These are phyloP conservation scores for Aspergillus ostianus DNA, from an alignment of 495 filamentous ascomycete genomes.

Conservation along the genomic window DNA sequence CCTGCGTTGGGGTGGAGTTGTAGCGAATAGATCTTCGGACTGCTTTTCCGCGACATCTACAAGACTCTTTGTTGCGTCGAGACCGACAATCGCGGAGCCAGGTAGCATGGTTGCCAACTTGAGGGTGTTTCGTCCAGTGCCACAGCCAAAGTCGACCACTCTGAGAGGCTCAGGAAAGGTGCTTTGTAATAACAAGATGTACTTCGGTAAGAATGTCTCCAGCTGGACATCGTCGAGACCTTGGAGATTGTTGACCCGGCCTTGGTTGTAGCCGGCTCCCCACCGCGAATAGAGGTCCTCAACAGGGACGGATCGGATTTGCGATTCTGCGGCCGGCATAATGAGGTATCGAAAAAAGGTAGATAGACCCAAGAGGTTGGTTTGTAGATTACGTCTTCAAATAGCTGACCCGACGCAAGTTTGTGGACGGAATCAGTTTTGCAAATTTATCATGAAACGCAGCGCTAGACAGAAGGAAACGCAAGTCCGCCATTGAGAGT, in stretches of 20 bases:
- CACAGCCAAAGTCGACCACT: neutral
- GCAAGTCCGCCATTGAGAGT: no score
- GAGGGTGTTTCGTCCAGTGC: neutral
- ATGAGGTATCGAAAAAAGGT: neutral
- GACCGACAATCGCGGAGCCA: neutral
- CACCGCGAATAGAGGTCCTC: neutral
- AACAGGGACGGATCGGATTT: neutral
- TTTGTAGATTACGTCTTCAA: no score
- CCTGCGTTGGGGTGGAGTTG: neutral
- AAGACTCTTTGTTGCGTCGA: neutral
- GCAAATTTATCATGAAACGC: no score
- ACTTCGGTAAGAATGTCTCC: neutral
- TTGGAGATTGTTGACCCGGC: neutral
- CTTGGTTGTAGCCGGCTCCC: neutral
- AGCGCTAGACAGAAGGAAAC: no score
- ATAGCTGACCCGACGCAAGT: no score
- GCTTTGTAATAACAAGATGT: neutral
- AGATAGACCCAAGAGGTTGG: no score
- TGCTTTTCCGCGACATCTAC: neutral
- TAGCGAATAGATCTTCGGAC: neutral
- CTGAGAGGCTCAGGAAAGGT: neutral
- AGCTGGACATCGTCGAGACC: neutral
- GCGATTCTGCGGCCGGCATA: neutral
- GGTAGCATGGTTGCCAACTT: neutral
- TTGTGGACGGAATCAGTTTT: no score